These are phyloP conservation scores for Alternaria panax DNA, from an alignment of 2,329 filamentous ascomycete species.

Conservation along the genomic window DNA sequence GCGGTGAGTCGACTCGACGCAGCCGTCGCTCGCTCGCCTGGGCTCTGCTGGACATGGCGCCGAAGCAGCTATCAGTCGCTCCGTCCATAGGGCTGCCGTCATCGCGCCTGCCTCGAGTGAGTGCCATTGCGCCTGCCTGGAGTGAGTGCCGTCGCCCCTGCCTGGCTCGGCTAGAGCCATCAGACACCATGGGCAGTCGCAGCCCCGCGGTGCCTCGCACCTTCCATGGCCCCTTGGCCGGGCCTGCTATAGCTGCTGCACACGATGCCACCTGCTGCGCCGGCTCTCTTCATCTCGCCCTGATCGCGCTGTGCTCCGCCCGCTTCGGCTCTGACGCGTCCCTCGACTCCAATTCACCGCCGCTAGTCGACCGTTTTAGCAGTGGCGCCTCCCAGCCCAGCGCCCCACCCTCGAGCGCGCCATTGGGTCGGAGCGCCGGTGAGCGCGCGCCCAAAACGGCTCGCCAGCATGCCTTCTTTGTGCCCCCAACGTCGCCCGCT, in stretches of 20 bases:
- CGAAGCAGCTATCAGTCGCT: too few species aligned
- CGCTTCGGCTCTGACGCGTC: constrained; percentile 31
- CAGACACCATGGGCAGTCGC: constrained; percentile 20
- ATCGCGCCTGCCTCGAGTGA: constrained; percentile 14
- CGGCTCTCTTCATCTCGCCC: constrained; percentile 34
- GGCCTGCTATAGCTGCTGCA: constrained; percentile 25
- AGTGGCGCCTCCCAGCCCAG: constrained; percentile 38
- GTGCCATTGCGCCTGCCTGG: too few species aligned
- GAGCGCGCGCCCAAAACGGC: constrained; percentile 41
- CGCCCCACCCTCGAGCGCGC: constrained; percentile 27
- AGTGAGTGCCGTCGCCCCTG: not conserved
- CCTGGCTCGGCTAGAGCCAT: constrained; percentile 36
- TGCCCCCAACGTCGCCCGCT: constrained; percentile 32
- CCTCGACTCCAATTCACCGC: constrained; percentile 35
- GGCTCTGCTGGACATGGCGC: constrained; percentile 3
- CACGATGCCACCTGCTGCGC: constrained; percentile 21
- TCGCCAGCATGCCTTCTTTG: constrained; percentile 23
- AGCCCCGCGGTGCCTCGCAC: constrained; percentile 17
- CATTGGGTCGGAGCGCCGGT: constrained; percentile 32
- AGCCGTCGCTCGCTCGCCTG: too few species aligned
- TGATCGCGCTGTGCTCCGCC: constrained; percentile 25
- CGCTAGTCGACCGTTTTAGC: constrained; percentile 47
- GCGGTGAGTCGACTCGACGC: not conserved
- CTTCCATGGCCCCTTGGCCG: constrained; percentile 16
- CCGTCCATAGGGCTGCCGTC: too few species aligned